Conservation (phyloP, 495 filamentous ascomycete species). For the Corynascus novoguineensis region DNA sequence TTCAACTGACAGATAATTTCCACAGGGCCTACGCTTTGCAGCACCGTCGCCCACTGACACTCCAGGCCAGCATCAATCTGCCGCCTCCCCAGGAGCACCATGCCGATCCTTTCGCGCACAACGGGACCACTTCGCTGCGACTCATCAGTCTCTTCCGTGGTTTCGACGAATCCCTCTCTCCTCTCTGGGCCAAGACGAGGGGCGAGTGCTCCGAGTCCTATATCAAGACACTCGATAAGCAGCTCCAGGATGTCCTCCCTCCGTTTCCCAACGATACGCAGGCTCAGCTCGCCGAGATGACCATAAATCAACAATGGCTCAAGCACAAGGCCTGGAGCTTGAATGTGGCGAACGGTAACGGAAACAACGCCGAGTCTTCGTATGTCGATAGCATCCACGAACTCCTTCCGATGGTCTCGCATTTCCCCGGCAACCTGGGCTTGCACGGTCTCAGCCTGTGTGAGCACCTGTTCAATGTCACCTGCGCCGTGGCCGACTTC, state of each 20-base stretch:
- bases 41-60: slow-evolving; percentile 57
- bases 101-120: slow-evolving; percentile 45
- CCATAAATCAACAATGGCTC: slow-evolving; percentile 76
- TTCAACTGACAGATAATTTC: slow-evolving; percentile 17
- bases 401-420: slow-evolving; percentile 57
- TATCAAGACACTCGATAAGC: slow-evolving; percentile 57
- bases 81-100: slow-evolving; percentile 61
- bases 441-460: slow-evolving; percentile 59
- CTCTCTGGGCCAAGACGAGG: slow-evolving; percentile 67
- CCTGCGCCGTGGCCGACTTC: slow-evolving; percentile 67
- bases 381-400: slow-evolving; percentile 69
- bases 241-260: slow-evolving; percentile 60
- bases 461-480: slow-evolving; percentile 72
- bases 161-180: slow-evolving; percentile 65
- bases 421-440: slow-evolving; percentile 64
- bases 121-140: slow-evolving; percentile 57
- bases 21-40: slow-evolving; percentile 67
- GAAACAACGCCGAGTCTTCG: slow-evolving; percentile 53
- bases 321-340: slow-evolving; percentile 76
- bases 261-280: slow-evolving; percentile 58
- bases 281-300: slow-evolving; percentile 62
- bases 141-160: slow-evolving; percentile 63
- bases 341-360: slow-evolving; percentile 40
- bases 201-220: slow-evolving; percentile 53
- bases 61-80: slow-evolving; percentile 55